Evolutionary conservation across 176 grass and related monocot genomes (phyloP).

Genomic region (Rhynchospora tenuis): DNA sequence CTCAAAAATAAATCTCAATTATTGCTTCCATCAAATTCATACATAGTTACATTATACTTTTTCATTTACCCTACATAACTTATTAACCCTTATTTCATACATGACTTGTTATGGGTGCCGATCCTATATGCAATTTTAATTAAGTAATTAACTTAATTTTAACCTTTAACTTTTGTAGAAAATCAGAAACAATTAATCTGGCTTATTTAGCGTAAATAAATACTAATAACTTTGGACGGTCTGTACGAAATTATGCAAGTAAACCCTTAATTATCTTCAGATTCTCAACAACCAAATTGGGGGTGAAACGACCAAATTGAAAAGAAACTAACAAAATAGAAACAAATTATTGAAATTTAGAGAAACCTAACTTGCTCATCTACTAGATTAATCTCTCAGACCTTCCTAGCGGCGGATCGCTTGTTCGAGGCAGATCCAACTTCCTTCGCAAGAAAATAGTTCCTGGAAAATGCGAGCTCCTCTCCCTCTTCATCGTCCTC

Average conservation of each 20-base stretch:
- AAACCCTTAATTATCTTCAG: neutral
- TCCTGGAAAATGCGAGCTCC: constrained; percentile 69
- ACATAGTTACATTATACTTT: neutral
- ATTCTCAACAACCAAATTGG: neutral
- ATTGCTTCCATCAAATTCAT: neutral
- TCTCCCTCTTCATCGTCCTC: constrained; percentile 34
- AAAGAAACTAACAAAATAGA: neutral
- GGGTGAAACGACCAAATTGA: neutral
- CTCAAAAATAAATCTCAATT: neutral
- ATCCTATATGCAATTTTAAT: neutral
- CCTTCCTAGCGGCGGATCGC: constrained; percentile 50
- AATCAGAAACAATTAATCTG: too few relatives aligned
- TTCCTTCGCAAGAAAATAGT: constrained; percentile 95
- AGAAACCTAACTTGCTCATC: constrained; percentile 57
- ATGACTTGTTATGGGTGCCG: neutral
- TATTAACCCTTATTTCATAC: neutral
- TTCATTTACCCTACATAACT: neutral
- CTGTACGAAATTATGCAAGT: neutral
- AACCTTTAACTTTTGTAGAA: neutral
- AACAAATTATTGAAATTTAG: neutral
- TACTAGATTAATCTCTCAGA: constrained; percentile 65
- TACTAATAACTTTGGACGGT: neutral
- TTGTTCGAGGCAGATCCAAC: constrained; percentile 47
- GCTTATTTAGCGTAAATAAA: neutral
- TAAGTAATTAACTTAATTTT: neutral